Evolutionary conservation across 768 basidiomycete species (phyloP).

Genomic region (Termitomyces bulborhizus): DNA sequence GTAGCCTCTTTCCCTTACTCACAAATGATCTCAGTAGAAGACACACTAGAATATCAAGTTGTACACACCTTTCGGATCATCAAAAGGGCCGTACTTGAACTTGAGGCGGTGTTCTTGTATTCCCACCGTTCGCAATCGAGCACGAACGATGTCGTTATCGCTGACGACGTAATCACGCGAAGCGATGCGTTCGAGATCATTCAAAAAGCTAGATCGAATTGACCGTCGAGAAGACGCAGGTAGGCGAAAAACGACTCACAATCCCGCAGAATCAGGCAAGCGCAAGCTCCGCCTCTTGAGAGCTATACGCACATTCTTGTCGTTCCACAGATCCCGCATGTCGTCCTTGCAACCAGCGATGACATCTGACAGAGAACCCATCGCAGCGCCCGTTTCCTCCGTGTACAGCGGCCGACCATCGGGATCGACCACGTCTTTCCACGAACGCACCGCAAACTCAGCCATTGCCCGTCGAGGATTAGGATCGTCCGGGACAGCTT

Average conservation of each 20-base stretch:
- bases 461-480: constrained; percentile 21
- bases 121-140: constrained; percentile 62
- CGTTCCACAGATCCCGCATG: constrained; percentile 57
- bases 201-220: constrained; percentile 46
- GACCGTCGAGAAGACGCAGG: not conserved
- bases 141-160: constrained; percentile 69
- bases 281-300: constrained; percentile 41
- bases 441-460: constrained; percentile 52
- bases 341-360: constrained; percentile 60
- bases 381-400: constrained; percentile 14
- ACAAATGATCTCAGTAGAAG: not conserved
- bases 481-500: constrained; percentile 22
- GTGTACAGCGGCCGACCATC: constrained; percentile 5
- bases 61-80: constrained; percentile 24
- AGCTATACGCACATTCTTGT: constrained; percentile 43
- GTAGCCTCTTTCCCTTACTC: constrained; percentile 23
- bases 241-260: constrained; percentile 35
- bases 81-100: constrained; percentile 38
- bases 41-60: not conserved
- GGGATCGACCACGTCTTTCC: constrained; percentile 38
- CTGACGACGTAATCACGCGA: constrained; percentile 53
- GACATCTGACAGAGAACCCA: constrained; percentile 40
- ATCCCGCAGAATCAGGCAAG: constrained; percentile 59
- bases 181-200: constrained; percentile 62
- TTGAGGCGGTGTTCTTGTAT: constrained; percentile 60